Conservation (phyloP, 1,284 basidiomycete species). For the Neonothopanus nambi region DNA sequence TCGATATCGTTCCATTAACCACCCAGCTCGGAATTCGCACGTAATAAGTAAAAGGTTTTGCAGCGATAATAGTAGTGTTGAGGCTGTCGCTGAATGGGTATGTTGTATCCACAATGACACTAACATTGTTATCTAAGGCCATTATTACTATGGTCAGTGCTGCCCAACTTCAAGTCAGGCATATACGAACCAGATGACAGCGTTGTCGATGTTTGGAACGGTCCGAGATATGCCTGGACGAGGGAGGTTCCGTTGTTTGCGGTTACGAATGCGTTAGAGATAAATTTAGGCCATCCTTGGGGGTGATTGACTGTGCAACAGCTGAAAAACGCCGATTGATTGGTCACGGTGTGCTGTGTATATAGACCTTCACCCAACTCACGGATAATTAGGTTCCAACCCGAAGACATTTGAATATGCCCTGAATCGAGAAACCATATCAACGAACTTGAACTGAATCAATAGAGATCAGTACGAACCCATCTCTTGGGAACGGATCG, state of each 20-base stretch:
- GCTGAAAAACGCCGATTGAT: conserved; percentile 24
- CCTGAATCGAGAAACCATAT: conserved; percentile 25
- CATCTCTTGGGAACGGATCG: conserved; percentile 56
- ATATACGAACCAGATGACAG: conserved; percentile 39
- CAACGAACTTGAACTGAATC: background rate
- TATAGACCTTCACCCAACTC: no score
- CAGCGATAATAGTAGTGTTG: conserved; percentile 47
- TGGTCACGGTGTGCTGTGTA: conserved; percentile 11
- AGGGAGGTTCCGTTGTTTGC: conserved; percentile 49
- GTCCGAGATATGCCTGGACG: conserved; percentile 56
- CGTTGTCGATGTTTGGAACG: conserved; percentile 44
- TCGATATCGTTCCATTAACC: conserved; percentile 46
- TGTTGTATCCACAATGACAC: conserved; percentile 48
- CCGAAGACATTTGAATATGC: conserved; percentile 60
- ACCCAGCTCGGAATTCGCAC: conserved; percentile 61
- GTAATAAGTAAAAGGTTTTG: conserved; percentile 49
- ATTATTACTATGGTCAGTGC: background rate
- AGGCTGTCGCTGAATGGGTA: conserved; percentile 59
- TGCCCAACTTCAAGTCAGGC: background rate
- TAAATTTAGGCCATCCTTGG: conserved; percentile 63
- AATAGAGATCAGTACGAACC: conserved; percentile 30
- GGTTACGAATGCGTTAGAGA: conserved; percentile 53
- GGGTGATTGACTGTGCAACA: conserved; percentile 65
- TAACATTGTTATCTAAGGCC: conserved; percentile 42
- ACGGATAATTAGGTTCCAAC: conserved; percentile 49